Conservation (phyloP, 2,329 filamentous ascomycete genomes). For the Colletotrichum simmondsii region DNA sequence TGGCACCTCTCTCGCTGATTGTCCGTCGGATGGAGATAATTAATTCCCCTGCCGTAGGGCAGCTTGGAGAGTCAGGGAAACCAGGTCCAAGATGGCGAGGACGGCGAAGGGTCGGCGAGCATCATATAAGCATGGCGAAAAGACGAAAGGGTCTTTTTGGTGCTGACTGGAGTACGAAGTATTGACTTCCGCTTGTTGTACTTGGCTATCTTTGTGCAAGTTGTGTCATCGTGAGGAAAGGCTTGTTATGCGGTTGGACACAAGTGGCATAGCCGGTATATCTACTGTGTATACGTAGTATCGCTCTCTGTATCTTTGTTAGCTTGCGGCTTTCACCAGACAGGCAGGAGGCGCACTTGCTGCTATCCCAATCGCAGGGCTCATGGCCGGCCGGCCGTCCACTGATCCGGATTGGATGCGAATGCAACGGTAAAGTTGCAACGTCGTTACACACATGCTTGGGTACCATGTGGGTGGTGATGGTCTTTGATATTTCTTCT, state of each 20-base stretch:
- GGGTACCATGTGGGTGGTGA: background rate
- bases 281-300: too few relatives aligned
- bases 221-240: background rate
- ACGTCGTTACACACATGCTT: background rate
- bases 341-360: background rate
- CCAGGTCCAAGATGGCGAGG: background rate
- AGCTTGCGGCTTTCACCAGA: background rate
- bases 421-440: slow-evolving; percentile 14
- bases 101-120: background rate
- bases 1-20: background rate
- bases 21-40: background rate
- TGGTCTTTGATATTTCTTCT: background rate
- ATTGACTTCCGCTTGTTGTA: background rate
- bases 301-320: background rate
- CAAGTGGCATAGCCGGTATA: background rate
- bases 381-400: background rate
- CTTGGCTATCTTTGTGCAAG: background rate
- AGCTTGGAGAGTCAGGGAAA: background rate
- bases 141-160: background rate
- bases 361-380: background rate
- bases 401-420: background rate
- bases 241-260: background rate
- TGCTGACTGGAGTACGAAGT: background rate
- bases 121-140: background rate
- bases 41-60: slow-evolving; percentile 6